Percentiles rank a stretch among this genome's conserved stretches.
Conservation (phyloP, 1,284 basidiomycete species). For the Pseudozyma pruni region DNA sequence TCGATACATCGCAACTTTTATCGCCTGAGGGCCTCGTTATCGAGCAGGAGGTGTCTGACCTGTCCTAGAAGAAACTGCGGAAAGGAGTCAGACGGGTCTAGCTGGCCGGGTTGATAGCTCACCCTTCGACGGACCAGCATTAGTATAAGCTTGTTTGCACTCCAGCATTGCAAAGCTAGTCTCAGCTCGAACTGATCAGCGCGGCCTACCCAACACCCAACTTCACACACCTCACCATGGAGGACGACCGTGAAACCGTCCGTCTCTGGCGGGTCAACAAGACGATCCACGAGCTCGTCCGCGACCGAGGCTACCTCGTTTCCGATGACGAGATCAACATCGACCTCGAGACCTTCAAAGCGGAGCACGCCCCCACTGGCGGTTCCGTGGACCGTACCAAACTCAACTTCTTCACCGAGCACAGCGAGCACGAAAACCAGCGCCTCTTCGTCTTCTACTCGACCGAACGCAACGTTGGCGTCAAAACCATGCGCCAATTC, state of each 20-base stretch:
- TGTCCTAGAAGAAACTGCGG: too few relatives aligned
- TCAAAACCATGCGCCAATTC: slow-evolving; percentile 67
- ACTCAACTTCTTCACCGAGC: slow-evolving; percentile 65
- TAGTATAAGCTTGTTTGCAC: too few relatives aligned
- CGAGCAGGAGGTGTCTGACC: too few relatives aligned
- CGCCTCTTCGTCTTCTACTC: slow-evolving; percentile 93
- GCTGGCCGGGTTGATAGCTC: too few relatives aligned
- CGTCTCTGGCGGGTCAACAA: slow-evolving; percentile 95
- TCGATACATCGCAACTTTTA: too few relatives aligned
- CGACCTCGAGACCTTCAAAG: slow-evolving; percentile 78
- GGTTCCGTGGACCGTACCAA: slow-evolving; percentile 58
- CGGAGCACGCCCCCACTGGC: slow-evolving; percentile 70
- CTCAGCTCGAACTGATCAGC: too few relatives aligned
- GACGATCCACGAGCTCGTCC: slow-evolving; percentile 95
- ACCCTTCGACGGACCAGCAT: too few relatives aligned
- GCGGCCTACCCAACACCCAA: neutral
- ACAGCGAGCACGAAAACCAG: slow-evolving; percentile 71
- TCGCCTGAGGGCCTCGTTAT: too few relatives aligned
- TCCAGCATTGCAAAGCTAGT: too few relatives aligned
- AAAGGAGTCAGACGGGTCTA: too few relatives aligned
- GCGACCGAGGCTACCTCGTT: slow-evolving; percentile 85
- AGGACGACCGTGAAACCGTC: slow-evolving; percentile 70
- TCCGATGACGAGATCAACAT: slow-evolving; percentile 89
- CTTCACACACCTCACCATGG: slow-evolving; percentile 45
- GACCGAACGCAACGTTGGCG: slow-evolving; percentile 62